These are phyloP conservation scores for Beverwykella pulmonaria DNA, from an alignment of 495 filamentous ascomycete genomes.

Conservation along the genomic window DNA sequence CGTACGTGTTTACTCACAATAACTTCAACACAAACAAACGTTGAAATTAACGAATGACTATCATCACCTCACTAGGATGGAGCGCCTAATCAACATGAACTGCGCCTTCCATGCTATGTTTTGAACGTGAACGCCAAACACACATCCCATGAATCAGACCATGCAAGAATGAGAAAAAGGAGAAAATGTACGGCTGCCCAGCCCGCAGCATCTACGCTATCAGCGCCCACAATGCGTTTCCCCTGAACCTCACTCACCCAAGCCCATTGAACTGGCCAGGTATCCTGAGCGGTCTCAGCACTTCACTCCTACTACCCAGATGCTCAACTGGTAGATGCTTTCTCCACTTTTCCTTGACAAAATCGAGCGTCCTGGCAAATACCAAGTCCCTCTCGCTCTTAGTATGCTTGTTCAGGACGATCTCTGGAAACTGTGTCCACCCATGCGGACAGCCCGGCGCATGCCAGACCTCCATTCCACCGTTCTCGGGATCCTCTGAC, in stretches of 20 bases:
- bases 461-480: constrained; percentile 40
- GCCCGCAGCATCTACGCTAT: no score
- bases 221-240: neutral
- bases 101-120: neutral
- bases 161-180: neutral
- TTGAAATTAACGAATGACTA: no score
- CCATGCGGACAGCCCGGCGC: constrained; percentile 43
- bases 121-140: neutral
- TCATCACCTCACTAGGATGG: no score
- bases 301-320: constrained; percentile 13
- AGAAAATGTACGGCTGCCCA: neutral
- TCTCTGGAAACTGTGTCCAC: constrained; percentile 46
- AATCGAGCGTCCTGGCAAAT: constrained; percentile 28
- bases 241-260: neutral
- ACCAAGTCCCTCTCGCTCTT: constrained; percentile 39
- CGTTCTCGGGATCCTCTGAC: constrained; percentile 13
- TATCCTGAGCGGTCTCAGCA: constrained; percentile 15
- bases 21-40: no score
- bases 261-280: constrained; percentile 2
- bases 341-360: constrained; percentile 34
- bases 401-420: constrained; percentile 38
- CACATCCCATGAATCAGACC: neutral
- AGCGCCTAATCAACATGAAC: no score
- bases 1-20: no score
- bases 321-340: constrained; percentile 10